phyloP scores from a whole-genome alignment of 2,329 filamentous ascomycete genomes.

The Pseudocercospora pini-densiflorae region DNA sequence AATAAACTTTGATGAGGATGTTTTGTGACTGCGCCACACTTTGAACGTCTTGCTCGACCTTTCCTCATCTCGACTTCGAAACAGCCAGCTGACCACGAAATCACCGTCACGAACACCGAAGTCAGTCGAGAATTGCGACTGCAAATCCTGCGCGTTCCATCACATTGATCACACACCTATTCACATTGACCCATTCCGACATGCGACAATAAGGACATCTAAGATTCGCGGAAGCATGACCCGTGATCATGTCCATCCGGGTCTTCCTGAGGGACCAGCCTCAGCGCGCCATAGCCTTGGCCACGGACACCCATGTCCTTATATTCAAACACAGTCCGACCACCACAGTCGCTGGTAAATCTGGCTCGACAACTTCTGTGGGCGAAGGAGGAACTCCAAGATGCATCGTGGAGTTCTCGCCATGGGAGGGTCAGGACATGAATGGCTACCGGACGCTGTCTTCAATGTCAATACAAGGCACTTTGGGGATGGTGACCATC shows the following conservation, averaged over 20 bases:
- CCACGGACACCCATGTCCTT: slow-evolving; percentile 76
- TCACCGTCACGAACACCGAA: slow-evolving; percentile 1
- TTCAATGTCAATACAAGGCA: slow-evolving; percentile 77
- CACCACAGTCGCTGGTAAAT: slow-evolving; percentile 61
- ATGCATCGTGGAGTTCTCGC: slow-evolving; percentile 89
- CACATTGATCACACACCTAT: background rate
- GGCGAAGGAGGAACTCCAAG: slow-evolving; percentile 51
- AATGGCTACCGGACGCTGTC: slow-evolving; percentile 77
- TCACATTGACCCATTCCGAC: background rate
- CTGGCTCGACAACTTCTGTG: slow-evolving; percentile 48
- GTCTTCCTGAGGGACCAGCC: slow-evolving; percentile 86
- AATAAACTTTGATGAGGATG: background rate
- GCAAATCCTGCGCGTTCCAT: background rate
- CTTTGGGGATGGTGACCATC: slow-evolving; percentile 83
- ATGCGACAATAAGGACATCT: slow-evolving; percentile 14
- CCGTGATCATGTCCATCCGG: slow-evolving; percentile 65
- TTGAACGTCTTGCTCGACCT: background rate
- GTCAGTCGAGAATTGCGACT: background rate
- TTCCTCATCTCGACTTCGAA: slow-evolving; percentile 3
- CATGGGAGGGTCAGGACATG: slow-evolving; percentile 67
- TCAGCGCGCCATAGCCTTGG: slow-evolving; percentile 84
- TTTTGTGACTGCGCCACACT: background rate
- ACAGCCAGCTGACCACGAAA: background rate
- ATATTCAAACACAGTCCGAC: slow-evolving; percentile 79
- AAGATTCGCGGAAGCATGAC: slow-evolving; percentile 17